A percentile compares a stretch with the other conserved stretches of the same genome.
These are phyloP conservation scores for Hirsutella thompsonii DNA, from an alignment of 2,329 filamentous ascomycete genomes.

Conservation along the genomic window DNA sequence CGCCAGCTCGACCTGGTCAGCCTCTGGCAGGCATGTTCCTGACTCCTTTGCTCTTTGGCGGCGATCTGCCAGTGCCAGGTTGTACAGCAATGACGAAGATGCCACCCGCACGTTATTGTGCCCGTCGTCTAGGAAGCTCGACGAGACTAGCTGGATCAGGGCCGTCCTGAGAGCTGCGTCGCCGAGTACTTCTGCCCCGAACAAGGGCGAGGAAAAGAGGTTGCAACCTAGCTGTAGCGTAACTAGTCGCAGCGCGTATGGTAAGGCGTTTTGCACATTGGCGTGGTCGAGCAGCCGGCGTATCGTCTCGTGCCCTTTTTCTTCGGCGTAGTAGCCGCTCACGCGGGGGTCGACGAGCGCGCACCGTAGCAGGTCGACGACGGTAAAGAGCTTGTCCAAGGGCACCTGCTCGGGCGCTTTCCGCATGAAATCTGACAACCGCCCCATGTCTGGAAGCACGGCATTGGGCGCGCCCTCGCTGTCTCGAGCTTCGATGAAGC, in stretches of 20 bases:
- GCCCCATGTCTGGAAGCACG: constrained; percentile 55
- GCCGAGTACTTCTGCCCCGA: constrained; percentile 47
- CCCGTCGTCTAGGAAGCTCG: constrained; percentile 64
- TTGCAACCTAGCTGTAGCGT: constrained; percentile 77
- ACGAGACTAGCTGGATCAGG: constrained; percentile 58
- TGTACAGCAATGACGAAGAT: constrained; percentile 73
- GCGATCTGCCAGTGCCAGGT: constrained; percentile 61
- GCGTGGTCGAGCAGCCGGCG: constrained; percentile 47
- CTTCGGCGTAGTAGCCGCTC: constrained; percentile 72
- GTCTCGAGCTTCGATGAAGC: constrained; percentile 56
- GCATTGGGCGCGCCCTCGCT: constrained; percentile 48
- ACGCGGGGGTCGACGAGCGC: constrained; percentile 66
- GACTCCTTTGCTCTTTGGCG: constrained; percentile 45
- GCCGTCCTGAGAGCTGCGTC: constrained; percentile 37
- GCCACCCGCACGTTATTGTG: constrained; percentile 67
- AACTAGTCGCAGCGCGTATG: constrained; percentile 74
- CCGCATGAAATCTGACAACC: constrained; percentile 50
- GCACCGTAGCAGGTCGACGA: constrained; percentile 75
- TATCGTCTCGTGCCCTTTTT: constrained; percentile 51
- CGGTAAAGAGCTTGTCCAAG: constrained; percentile 56
- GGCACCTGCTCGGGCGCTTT: constrained; percentile 43
- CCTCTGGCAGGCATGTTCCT: constrained; percentile 47
- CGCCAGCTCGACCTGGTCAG: constrained; percentile 66
- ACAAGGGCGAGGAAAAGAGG: constrained; percentile 65
- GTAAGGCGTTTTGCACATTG: constrained; percentile 42